Evolutionary conservation across 2,329 filamentous ascomycete species (phyloP).

Genomic region (Colletotrichum kahawae): DNA sequence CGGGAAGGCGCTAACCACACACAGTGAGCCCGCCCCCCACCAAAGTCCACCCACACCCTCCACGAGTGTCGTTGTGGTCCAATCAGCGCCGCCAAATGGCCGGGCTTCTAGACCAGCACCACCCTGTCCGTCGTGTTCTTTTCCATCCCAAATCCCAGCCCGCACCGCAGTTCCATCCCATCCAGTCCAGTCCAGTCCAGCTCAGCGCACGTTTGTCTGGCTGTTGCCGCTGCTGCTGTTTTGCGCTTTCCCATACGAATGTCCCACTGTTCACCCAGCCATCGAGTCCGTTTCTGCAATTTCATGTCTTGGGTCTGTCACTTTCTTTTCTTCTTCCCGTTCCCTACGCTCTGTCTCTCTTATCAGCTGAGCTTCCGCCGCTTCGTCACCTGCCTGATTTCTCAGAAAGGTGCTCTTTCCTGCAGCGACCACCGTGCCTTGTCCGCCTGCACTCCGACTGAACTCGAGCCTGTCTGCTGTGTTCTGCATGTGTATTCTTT

Average conservation of each 20-base stretch:
- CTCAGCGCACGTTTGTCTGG: neutral
- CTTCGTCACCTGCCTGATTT: neutral
- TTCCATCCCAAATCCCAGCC: neutral
- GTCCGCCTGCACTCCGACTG: neutral
- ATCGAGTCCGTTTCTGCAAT: neutral
- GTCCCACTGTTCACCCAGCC: neutral
- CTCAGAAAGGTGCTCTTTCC: neutral
- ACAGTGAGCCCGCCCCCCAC: neutral
- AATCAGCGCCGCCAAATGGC: neutral
- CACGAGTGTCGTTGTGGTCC: neutral
- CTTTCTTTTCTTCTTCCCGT: neutral
- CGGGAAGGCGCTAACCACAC: slow-evolving; percentile 14
- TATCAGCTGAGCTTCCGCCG: slow-evolving; percentile 8
- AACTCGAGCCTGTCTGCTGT: neutral
- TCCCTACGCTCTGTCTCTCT: neutral
- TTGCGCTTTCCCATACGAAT: slow-evolving; percentile 6
- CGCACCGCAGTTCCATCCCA: neutral
- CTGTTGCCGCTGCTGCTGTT: neutral
- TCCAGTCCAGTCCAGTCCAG: neutral
- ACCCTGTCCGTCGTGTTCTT: slow-evolving; percentile 9
- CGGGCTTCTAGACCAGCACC: slow-evolving; percentile 12
- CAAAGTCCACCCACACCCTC: neutral
- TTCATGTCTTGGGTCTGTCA: neutral
- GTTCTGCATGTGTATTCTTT: neutral
- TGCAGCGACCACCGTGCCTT: neutral